Evolutionary conservation across 2,329 filamentous ascomycete genomes (phyloP).

Genomic region (Fusarium nurragi): DNA sequence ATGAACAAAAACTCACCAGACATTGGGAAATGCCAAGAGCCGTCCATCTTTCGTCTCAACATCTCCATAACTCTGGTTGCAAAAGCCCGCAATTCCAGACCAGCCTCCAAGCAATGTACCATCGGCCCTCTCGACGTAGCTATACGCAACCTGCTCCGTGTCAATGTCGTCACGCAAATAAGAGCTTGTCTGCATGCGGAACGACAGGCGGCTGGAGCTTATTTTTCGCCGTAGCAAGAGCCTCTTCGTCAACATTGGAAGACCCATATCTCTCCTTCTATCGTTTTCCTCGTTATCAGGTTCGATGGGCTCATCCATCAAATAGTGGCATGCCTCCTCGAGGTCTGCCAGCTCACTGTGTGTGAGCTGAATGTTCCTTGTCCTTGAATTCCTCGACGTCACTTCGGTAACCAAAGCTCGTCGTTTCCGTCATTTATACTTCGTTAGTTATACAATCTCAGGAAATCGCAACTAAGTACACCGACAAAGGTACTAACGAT

Average conservation of each 20-base stretch:
- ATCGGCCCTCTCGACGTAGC: background rate
- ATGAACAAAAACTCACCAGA: background rate
- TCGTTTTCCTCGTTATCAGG: background rate
- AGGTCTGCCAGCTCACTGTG: background rate
- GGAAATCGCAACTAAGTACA: background rate
- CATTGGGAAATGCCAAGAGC: slow-evolving; percentile 1
- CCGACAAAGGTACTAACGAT: background rate
- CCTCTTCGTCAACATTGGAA: slow-evolving; percentile 1
- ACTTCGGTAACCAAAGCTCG: background rate
- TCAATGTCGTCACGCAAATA: background rate
- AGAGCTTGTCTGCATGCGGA: background rate
- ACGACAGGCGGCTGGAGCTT: background rate
- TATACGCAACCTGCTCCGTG: background rate
- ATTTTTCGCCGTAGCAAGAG: slow-evolving; percentile 1
- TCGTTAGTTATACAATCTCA: background rate
- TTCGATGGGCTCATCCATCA: background rate
- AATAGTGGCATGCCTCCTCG: background rate
- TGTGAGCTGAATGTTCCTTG: background rate
- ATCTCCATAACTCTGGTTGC: background rate
- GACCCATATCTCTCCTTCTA: background rate
- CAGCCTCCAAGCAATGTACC: background rate
- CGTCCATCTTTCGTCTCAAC: background rate
- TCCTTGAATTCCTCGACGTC: background rate
- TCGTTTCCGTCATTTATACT: background rate
- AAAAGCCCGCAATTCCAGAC: background rate